Conservation (phyloP, 164 flowering plant genomes). For the Warburgia ugandensis region DNA sequence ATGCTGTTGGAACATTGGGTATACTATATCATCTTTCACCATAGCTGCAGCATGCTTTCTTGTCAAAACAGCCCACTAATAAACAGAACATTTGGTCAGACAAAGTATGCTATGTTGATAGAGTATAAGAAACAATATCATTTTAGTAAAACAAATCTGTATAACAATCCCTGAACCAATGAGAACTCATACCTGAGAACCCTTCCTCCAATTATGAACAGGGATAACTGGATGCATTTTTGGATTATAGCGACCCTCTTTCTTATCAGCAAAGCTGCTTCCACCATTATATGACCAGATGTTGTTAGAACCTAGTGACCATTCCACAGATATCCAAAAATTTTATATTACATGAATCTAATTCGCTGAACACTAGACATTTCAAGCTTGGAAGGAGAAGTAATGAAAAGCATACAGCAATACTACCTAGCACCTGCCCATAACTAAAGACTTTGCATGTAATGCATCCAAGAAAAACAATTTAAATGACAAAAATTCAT, state of each 20-base stretch:
- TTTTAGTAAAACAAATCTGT: not conserved
- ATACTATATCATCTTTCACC: constrained; percentile 61
- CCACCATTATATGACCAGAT: constrained; percentile 21
- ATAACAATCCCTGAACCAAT: too few species aligned
- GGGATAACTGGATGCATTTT: constrained; percentile 86
- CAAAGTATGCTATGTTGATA: not conserved
- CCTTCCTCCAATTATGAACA: constrained; percentile 91
- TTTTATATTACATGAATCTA: constrained; percentile 7
- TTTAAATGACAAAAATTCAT: too few species aligned
- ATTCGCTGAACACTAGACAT: not conserved
- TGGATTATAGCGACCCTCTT: constrained; percentile 94
- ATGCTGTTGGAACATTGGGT: constrained; percentile 68
- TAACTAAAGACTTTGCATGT: not conserved
- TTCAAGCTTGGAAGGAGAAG: too few species aligned
- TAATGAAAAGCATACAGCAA: too few species aligned
- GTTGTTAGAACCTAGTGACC: constrained; percentile 14
- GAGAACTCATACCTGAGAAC: constrained; percentile 99
- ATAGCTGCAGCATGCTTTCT: constrained; percentile 86
- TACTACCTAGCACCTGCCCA: too few species aligned
- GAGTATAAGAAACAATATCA: not conserved
- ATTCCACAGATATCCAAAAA: constrained; percentile 11
- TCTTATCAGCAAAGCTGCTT: constrained; percentile 88
- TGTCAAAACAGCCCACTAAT: constrained; percentile 82
- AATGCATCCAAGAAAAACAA: not conserved
- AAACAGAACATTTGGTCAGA: constrained; percentile 6